Evolutionary conservation across 179 eudicot species (phyloP), one percentile per base, ranked within the genome.

Genomic region (Beta corolliflora): DNA sequence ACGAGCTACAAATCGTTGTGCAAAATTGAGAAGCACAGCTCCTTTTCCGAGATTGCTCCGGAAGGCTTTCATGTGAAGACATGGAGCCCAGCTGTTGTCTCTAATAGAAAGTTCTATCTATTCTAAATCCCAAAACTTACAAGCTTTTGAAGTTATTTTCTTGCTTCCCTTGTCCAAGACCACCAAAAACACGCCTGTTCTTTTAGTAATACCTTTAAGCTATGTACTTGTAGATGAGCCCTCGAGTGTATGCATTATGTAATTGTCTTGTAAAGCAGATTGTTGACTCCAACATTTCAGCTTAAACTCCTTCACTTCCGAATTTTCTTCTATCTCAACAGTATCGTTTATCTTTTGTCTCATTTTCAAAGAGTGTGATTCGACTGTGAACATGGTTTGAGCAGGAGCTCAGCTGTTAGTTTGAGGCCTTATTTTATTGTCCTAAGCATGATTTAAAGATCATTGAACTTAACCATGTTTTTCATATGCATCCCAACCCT

Each of bases 1-100:
- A 50, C 64, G 25, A 77, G n/a, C 80, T 69, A 15, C 71, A 29
- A 23, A 54, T 56, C 6, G 7, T 36, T 31, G 46, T 74, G 77
- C 52, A 6, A 36, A 18, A 58, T 56, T 75, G 63, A 52, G 45
- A 73, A 19, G 1, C 52, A 7, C 13, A 7, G 2, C 16, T 44
- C 44, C 16, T 8, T 18, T 65, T 4, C 50, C 9, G 16, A 68
- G n/a, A 7, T 41, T 36, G 5, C 25, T 7, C 52, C 13, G 53
- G 10, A 44, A 69, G 25, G 18, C 54, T 69, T 44, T 9, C 7
- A 45, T 45, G 23, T 69, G 52, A 45, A 69, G 54, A 21, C 16
- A 31, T n/a, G 23, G n/a, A 11, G 2, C 36, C 21, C 75, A 14
- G 29, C 12, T 70, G 25, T 70, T 21, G 16, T 44, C 14, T 45